Evolutionary conservation across 2,329 filamentous ascomycete genomes (phyloP), one percentile per base, ranked within the genome.

Genomic region (Fusarium subtropicale): DNA sequence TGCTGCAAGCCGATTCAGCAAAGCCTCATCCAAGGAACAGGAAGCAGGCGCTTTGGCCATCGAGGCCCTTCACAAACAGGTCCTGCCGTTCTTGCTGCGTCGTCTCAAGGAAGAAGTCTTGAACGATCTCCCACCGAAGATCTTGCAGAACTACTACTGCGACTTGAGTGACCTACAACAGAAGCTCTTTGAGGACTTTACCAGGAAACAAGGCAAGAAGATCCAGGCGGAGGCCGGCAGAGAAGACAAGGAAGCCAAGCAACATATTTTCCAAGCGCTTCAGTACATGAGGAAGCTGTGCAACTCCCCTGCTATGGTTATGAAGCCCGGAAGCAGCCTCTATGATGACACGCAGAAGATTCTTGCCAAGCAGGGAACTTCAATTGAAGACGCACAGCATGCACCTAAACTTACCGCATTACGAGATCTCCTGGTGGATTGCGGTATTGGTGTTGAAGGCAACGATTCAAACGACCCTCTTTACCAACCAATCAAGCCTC

Each of bases 221-320:
- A 87, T 99, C 34, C 89, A 92, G 44, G 89, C 93, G 31, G 93
- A 97, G 76, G 93, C 95, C 15, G 90, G 91, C 16, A 90, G 90
- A 30, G 90, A 92, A 30, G 95, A 97, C 76, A 97, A 97, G 78
- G 93, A 97, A 67, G 91, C 94, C 71, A 99, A 99, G 79, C 92
- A 97, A 78, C 96, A 99, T 79, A 99, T 99, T 72, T 99, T 99
- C 91, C 95, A 98, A 79, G 96, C 97, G 6, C 82, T 99, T 45
- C 97, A 99, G 78, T 99, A 99, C 81, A 99, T 99, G 97, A 93
- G 97, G 65, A 98, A 98, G 82, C 88, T 99, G 8, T 99, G 96
- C 86, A 99, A 99, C 78, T 97, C 96, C 5, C 96, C 96, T 1
- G 94, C 96, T 0, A 86, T 99, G 70, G 96, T 99, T 12, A 93